A percentile compares a stretch with the other conserved stretches of the same genome.
phyloP scores from a whole-genome alignment of 2,329 filamentous ascomycete species.

The Chaetomium sp. region DNA sequence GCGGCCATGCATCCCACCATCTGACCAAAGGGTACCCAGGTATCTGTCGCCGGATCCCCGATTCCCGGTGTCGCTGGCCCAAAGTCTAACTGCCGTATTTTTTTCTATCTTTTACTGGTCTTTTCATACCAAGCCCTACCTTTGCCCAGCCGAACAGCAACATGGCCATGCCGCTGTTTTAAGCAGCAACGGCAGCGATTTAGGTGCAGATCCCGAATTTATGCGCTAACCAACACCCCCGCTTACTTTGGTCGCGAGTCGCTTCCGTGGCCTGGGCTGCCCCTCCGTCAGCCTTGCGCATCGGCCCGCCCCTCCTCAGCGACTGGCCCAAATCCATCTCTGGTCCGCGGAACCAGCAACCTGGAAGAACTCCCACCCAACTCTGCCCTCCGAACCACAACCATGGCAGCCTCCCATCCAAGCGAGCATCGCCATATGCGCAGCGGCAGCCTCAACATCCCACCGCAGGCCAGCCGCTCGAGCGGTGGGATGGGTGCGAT shows the following conservation, averaged over 20 bases:
- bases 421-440: constrained; percentile 51
- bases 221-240: neutral
- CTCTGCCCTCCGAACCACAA: constrained; percentile 14
- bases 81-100: neutral
- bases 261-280: constrained; percentile 17
- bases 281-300: constrained; percentile 26
- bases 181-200: neutral
- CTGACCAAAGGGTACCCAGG: neutral
- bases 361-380: constrained; percentile 16
- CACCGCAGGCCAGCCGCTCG: constrained; percentile 39
- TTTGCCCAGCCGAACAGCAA: neutral
- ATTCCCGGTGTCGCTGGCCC: neutral
- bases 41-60: neutral
- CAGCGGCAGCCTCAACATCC: constrained; percentile 59
- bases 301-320: constrained; percentile 30
- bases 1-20: neutral
- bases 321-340: constrained; percentile 15
- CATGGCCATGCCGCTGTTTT: neutral
- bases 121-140: neutral
- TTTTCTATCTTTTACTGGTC: neutral
- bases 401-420: constrained; percentile 37
- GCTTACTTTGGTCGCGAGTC: neutral
- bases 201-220: neutral
- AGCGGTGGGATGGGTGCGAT: constrained; percentile 43
- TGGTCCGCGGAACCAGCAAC: constrained; percentile 4